Evolutionary conservation across 306 rosid genomes (phyloP), one percentile per base, ranked within the genome.

Genomic region (Aeschynomene evenia): DNA sequence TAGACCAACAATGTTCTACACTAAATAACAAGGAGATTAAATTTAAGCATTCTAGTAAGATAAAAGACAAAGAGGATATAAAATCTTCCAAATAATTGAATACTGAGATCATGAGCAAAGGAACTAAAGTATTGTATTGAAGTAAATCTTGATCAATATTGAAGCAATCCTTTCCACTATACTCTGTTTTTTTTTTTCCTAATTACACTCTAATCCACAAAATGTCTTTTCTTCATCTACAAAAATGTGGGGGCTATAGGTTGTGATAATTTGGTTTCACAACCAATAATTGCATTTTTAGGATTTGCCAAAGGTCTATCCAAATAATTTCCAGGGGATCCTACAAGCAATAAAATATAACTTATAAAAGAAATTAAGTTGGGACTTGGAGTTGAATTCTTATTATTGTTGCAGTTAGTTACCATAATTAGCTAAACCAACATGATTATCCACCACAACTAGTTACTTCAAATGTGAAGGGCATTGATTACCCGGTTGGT

Each of bases 241-340:
- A 31, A 58, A 58, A 71, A 45, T 20, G 24, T 21, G 59, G 46
- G 12, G 0, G 15, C 9, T 40, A n/a, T 18, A 28, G n/a, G 15
- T 36, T 68, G 24, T 52, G 62, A 52, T 14, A 67, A 50, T 28
- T 6, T 67, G 21, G 45, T 19, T 13, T 33, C n/a, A 29, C 14
- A 23, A 22, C 12, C 8, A 7, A 54, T 55, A 24, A 43, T 70
- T 70, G 43, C 58, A 45, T 57, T 28, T 16, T 28, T 16, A 28
- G n/a, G 15, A 42, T 42, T 26, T 56, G 8, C 9, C 19, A 28
- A 57, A 51, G 22, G 63, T 59, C 56, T 50, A 60, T 76, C 70
- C 65, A 61, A 76, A 40, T 40, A 61, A 63, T 76, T 68, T 68
- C 66, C 52, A 39, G 49, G 79, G 55, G 70, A 59, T 60, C 70